These are phyloP conservation scores for Pythium pyrilobum DNA, from an alignment of 352 stramenopile species.

Conservation along the genomic window DNA sequence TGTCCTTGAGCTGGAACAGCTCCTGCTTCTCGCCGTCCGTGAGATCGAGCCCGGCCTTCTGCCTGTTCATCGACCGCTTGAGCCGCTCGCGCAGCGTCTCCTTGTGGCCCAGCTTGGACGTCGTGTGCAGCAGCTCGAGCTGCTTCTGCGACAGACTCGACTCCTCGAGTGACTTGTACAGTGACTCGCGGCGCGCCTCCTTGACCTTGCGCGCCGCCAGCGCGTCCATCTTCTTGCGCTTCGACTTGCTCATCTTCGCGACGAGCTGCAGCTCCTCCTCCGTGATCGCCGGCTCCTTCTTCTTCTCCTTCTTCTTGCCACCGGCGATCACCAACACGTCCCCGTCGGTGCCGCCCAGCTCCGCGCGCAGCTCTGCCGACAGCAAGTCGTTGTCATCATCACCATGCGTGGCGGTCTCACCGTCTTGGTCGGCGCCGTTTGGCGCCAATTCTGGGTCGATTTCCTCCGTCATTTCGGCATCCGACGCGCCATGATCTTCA, in stretches of 20 bases:
- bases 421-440: conserved; percentile 11
- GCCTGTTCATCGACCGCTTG: conserved; percentile 69
- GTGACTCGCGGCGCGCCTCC: conserved; percentile 57
- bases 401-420: neutral
- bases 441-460: conserved; percentile 9
- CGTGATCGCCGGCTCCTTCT: conserved; percentile 31
- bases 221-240: conserved; percentile 77
- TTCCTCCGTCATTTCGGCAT: neutral
- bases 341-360: conserved; percentile 53
- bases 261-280: conserved; percentile 62
- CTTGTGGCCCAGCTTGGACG: conserved; percentile 73
- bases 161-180: conserved; percentile 76
- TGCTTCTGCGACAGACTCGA: conserved; percentile 56
- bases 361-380: conserved; percentile 55
- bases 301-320: conserved; percentile 40
- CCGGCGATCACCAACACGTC: conserved; percentile 61
- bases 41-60: conserved; percentile 68
- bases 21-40: conserved; percentile 43
- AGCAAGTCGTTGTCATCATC: conserved; percentile 28
- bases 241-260: conserved; percentile 69
- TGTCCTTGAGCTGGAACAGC: conserved; percentile 34
- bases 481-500: conserved; percentile 1
- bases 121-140: conserved; percentile 71
- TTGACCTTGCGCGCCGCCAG: conserved; percentile 75
- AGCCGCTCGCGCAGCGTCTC: conserved; percentile 74